Conservation (phyloP, 768 basidiomycete genomes). For the Mycena sanguinolenta region DNA sequence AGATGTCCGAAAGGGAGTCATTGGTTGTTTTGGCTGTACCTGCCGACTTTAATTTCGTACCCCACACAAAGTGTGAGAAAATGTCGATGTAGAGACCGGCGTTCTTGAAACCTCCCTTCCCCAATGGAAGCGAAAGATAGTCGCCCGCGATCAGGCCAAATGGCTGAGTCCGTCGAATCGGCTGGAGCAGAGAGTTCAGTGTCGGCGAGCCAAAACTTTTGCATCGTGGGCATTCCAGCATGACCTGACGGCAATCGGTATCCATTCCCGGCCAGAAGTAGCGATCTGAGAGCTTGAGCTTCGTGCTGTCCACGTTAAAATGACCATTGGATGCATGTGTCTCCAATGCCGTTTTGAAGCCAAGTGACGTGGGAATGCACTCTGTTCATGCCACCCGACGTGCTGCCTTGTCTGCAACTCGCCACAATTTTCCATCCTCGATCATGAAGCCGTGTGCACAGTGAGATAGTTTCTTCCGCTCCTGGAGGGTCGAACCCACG, state of each 20-base stretch:
- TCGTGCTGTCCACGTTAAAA: slow-evolving; percentile 41
- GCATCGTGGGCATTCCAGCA: slow-evolving; percentile 42
- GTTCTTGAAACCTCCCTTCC: slow-evolving; percentile 41
- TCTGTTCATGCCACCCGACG: slow-evolving; percentile 16
- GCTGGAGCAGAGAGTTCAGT: slow-evolving; percentile 44
- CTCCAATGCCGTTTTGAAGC: slow-evolving; percentile 25
- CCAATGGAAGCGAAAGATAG: slow-evolving; percentile 44
- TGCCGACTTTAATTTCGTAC: slow-evolving; percentile 29
- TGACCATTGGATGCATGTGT: slow-evolving; percentile 37
- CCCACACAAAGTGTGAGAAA: slow-evolving; percentile 41
- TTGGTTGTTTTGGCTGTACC: slow-evolving; percentile 18
- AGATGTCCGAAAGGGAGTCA: slow-evolving; percentile 35
- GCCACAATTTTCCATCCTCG: slow-evolving; percentile 34
- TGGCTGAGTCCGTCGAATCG: slow-evolving; percentile 43
- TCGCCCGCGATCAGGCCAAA: slow-evolving; percentile 46
- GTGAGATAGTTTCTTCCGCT: slow-evolving; percentile 10
- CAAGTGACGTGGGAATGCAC: slow-evolving; percentile 24
- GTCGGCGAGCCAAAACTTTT: slow-evolving; percentile 42
- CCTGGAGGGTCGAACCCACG: slow-evolving; percentile 31
- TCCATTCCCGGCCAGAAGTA: slow-evolving; percentile 40
- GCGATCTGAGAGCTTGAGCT: slow-evolving; percentile 37
- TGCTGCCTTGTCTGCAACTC: slow-evolving; percentile 14
- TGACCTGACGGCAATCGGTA: slow-evolving; percentile 35
- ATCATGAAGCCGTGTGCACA: slow-evolving; percentile 24
- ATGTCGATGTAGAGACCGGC: slow-evolving; percentile 40